A percentile compares a stretch with the other conserved stretches of the same genome.
Evolutionary conservation across 2,329 filamentous ascomycete genomes (phyloP).

Genomic region (Aureobasidium sp.): DNA sequence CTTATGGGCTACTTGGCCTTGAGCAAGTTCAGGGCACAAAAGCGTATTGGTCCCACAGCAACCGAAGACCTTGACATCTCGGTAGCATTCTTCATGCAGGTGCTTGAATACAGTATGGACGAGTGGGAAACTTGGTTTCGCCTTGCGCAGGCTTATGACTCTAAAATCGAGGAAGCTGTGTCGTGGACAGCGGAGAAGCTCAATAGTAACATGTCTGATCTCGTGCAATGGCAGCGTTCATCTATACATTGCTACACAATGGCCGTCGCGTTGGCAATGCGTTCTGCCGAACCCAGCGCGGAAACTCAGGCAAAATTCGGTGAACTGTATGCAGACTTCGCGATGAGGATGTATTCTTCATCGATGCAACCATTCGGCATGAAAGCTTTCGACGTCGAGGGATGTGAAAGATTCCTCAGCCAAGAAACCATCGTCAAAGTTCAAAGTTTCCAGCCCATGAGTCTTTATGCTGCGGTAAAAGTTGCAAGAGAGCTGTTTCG

Average conservation of each 20-base stretch:
- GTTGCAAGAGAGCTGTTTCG: conserved; percentile 56
- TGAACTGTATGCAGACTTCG: conserved; percentile 63
- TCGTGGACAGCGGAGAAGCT: conserved; percentile 88
- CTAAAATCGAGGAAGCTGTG: conserved; percentile 78
- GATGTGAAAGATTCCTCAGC: conserved; percentile 56
- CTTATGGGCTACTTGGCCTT: conserved; percentile 81
- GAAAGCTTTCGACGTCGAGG: conserved; percentile 57
- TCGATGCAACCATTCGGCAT: conserved; percentile 61
- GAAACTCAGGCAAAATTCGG: conserved; percentile 52
- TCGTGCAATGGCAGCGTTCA: conserved; percentile 68
- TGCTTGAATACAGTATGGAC: conserved; percentile 73
- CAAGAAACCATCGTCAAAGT: conserved; percentile 52
- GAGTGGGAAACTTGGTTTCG: conserved; percentile 90
- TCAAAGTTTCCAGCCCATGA: conserved; percentile 51
- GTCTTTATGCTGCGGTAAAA: conserved; percentile 56
- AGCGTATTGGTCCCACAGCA: conserved; percentile 63
- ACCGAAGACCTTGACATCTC: conserved; percentile 80
- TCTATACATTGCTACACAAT: conserved; percentile 74
- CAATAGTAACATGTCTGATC: conserved; percentile 70
- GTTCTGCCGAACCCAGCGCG: conserved; percentile 47
- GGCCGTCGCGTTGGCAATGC: conserved; percentile 57
- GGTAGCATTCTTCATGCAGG: conserved; percentile 69
- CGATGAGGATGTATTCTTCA: conserved; percentile 60
- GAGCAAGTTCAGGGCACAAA: conserved; percentile 75
- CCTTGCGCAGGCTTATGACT: conserved; percentile 78